Conservation (phyloP, 2,329 filamentous ascomycete genomes). For the Fusarium sp. region DNA sequence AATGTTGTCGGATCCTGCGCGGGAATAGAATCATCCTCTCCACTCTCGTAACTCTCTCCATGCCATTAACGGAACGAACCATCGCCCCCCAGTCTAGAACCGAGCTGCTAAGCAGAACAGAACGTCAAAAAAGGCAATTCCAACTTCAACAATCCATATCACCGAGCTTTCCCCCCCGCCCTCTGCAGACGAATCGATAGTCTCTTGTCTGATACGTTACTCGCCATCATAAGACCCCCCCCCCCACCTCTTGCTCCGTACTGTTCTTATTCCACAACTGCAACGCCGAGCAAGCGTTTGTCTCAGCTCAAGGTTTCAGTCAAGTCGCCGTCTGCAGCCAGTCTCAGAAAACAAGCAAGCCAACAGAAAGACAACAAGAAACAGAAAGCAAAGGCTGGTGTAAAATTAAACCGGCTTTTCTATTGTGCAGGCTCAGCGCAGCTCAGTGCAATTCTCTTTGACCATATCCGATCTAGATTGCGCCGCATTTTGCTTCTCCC, state of each 20-base stretch:
- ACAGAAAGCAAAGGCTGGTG: conserved; percentile 1
- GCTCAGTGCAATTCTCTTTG: conserved; percentile 7
- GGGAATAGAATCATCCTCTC: conserved; percentile 19
- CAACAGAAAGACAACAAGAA: conserved; percentile 22
- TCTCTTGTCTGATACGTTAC: background rate
- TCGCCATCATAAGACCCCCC: conserved; percentile 13
- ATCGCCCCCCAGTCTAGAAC: conserved; percentile 29
- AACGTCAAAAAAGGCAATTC: conserved; percentile 26
- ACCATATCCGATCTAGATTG: conserved; percentile 20
- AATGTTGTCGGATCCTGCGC: conserved; percentile 21
- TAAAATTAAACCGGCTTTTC: too few relatives aligned
- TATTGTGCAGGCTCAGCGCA: background rate
- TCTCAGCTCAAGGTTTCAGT: conserved; percentile 42
- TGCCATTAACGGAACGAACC: conserved; percentile 30
- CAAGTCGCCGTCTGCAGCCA: conserved; percentile 34
- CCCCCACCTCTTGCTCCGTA: background rate
- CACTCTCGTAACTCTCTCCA: conserved; percentile 10
- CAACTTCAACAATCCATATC: conserved; percentile 16
- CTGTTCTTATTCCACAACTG: conserved; percentile 15
- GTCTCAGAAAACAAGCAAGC: background rate
- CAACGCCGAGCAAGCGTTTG: conserved; percentile 12
- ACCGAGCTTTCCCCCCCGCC: conserved; percentile 5
- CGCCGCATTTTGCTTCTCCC: conserved; percentile 37
- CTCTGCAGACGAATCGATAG: conserved; percentile 32
- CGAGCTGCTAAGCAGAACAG: conserved; percentile 33